Percentiles rank a stretch among this genome's conserved stretches.
These are phyloP conservation scores for Perkinsus olseni DNA, from an alignment of 169 alveolate species.

Conservation along the genomic window DNA sequence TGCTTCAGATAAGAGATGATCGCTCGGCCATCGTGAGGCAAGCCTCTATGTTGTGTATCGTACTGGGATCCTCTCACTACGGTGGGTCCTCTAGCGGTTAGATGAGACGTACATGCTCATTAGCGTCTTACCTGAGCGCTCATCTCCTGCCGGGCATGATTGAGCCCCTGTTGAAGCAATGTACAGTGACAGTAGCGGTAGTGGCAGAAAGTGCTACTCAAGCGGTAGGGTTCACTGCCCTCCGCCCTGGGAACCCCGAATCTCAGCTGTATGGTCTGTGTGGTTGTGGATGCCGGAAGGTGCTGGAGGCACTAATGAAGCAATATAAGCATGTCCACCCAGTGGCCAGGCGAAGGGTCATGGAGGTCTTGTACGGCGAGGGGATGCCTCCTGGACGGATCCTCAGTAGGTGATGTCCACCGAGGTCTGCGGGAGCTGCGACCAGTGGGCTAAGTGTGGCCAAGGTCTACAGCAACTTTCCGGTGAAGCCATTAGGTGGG, in stretches of 20 bases:
- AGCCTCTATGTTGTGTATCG: neutral
- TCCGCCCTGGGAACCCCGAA: neutral
- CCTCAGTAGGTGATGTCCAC: neutral
- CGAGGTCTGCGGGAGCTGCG: neutral
- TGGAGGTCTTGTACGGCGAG: neutral
- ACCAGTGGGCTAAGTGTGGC: neutral
- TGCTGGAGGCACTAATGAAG: neutral
- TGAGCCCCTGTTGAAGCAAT: neutral
- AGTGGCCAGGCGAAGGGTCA: neutral
- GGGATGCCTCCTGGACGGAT: too few relatives aligned
- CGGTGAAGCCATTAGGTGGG: neutral
- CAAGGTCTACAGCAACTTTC: neutral
- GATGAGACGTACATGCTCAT: neutral
- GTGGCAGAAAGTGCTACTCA: neutral
- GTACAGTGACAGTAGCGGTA: neutral
- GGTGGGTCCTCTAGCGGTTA: neutral
- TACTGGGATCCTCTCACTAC: neutral
- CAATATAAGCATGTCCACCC: neutral
- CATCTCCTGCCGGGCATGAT: neutral
- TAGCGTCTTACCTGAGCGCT: neutral
- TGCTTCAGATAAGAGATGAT: neutral
- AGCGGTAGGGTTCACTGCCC: neutral
- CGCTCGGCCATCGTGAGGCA: neutral
- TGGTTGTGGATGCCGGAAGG: neutral
- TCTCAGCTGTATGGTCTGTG: neutral